These are phyloP conservation scores for Paulownia fortunei DNA, from an alignment of 257 asterid genomes.

Conservation along the genomic window DNA sequence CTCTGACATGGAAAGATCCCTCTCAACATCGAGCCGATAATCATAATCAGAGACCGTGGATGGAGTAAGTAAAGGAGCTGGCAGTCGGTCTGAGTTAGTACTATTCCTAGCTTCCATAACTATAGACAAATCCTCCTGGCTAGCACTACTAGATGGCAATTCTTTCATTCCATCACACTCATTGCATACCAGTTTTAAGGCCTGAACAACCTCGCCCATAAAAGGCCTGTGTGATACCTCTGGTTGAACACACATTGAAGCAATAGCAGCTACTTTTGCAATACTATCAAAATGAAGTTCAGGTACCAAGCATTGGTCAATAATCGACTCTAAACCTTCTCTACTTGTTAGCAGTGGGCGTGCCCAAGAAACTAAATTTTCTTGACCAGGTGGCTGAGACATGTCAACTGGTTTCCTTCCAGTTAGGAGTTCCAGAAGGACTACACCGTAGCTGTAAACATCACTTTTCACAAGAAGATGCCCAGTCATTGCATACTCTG, in stretches of 20 bases:
- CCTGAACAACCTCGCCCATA: slow-evolving; percentile 99
- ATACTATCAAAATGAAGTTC: slow-evolving; percentile 62
- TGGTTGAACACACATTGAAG: slow-evolving; percentile 94
- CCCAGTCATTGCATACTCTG: slow-evolving; percentile 96
- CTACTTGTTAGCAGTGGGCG: slow-evolving; percentile 74
- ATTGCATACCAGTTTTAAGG: slow-evolving; percentile 74
- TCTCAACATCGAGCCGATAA: slow-evolving; percentile 62
- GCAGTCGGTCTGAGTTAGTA: slow-evolving; percentile 33
- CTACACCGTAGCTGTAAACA: slow-evolving; percentile 98
- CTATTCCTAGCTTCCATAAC: slow-evolving; percentile 44
- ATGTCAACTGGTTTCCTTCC: slow-evolving; percentile 91
- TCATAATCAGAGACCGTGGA: slow-evolving; percentile 58
- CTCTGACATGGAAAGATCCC: slow-evolving; percentile 73
- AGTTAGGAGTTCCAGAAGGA: slow-evolving; percentile 92
- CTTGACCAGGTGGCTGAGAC: slow-evolving; percentile 94
- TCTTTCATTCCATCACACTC: slow-evolving; percentile 63
- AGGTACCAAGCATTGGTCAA: slow-evolving; percentile 67
- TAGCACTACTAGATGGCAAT: slow-evolving; percentile 46
- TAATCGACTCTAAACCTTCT: slow-evolving; percentile 63
- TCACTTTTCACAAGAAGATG: slow-evolving; percentile 94
- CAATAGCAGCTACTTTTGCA: slow-evolving; percentile 90
- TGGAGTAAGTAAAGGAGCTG: slow-evolving; percentile 45
- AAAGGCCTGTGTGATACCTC: slow-evolving; percentile 93
- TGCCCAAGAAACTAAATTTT: slow-evolving; percentile 90
- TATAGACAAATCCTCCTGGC: slow-evolving; percentile 55